Base-by-base conservation (phyloP, 805 yeast genomes). In the Peterozyma xylosa region DNA sequence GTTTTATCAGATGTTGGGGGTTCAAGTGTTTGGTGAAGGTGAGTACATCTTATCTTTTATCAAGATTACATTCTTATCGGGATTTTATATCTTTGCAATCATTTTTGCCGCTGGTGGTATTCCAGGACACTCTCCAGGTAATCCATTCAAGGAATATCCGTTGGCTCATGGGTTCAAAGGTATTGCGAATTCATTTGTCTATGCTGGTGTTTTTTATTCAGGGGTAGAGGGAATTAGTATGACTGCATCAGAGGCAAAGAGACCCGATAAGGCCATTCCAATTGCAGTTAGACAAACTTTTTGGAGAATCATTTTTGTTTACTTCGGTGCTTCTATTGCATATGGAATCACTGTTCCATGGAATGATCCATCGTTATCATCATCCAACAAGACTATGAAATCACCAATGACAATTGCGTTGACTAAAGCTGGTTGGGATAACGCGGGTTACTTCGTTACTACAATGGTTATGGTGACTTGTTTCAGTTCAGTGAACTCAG, bases 401-500 rank as follows among this genome's bases (percentile, higher is more conserved):
- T 60, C 75, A 4, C 78, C 78, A 48, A 64, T 71, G 63, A 68
- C 74, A 2, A 64, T 72, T 41, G 78, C 76, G 5, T 55, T 74
- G 33, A 63, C 64, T 30, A 62, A 68, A 44, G 77, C 78, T 5
- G 78, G 79, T n/a, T 72, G 77, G 76, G 55, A 61, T 33, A 63
- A 60, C n/a, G 67, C 73, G 9, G 66, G 73, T 9, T 74, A 81
- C 53, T 67, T 80, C 48, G 66, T 79, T 50, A 79, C 80, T 49
- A 78, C 87, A 0, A 73, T 84, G 53, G 73, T 83, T 48, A 62
- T 81, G 46, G 55, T 80, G 11, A 80, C 84, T 2, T 76, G 86
- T 53, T 59, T 84, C 37, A 78, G 85, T 30, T 85, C 90, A 5
- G 76, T 82, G 54, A 83, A 83, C 62, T 72, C 84, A 36, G 75